Base-by-base conservation (phyloP, 345 rosid species). In the Hirschfeldia incana region DNA sequence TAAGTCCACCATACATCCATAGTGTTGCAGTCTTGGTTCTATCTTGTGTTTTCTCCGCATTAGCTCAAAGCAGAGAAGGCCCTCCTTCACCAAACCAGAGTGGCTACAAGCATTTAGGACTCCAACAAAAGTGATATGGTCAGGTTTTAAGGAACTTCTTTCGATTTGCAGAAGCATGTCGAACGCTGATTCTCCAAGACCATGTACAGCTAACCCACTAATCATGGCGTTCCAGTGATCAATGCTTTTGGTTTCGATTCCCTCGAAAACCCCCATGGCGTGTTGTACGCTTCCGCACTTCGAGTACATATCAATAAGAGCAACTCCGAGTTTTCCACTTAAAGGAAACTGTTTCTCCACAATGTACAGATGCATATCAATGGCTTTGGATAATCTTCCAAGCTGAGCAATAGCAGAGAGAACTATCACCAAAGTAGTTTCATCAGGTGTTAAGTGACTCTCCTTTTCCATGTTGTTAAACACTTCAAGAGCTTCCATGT, bases 161-260 rank as follows among this genome's bases (percentile, higher is more conserved):
- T 86, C 81, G 11, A 85, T 80, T 67, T 85, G 46, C 70, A 85
- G 36, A 37, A 85, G 77, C 81, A 83, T 68, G 27, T 72, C 67
- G 49, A 82, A 89, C 33, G 93, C 91, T 28, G 83, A 71, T 67
- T 82, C 80, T 12, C 87, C 87, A 63, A 81, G 76, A 46, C 93
- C 93, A 61, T 87, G 88, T 71, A 86, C 59, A 61, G 93, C 88
- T 65, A 89, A 32, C 26, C 89, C 91, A 60, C 88, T 85, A 67
- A 89, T 87, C 78, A 87, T 85, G 2, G 90, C 87, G 72, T 88
- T 89, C 92, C 91, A 89, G 5, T 86, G 86, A 75, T 85, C 86
- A 61, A 87, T 83, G 51, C 69, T 86, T 66, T 79, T 89, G 37
- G 75, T 82, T 74, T 70, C 21, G 8, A 85, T 73, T 3, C 76